Evolutionary conservation across 805 yeast genomes (phyloP), one percentile per base, ranked within the genome.

Genomic region (Lipomyces spencermartinsiae): DNA sequence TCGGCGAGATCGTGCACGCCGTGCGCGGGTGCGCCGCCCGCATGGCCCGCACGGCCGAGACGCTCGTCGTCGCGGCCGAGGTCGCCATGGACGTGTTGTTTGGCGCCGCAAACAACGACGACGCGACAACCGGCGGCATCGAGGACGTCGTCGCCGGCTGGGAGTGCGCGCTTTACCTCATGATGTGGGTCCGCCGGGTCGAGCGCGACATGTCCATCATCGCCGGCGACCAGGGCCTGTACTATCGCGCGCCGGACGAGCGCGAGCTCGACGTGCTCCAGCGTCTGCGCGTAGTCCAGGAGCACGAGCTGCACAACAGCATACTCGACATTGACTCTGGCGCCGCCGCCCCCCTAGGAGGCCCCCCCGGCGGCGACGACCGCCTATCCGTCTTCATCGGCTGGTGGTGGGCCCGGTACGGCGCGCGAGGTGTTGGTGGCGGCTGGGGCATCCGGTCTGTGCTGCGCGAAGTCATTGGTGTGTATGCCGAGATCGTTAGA

Each of bases 401-500:
- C 4, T 58, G 64, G 34, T 65, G 69, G 69, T 68, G 71, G 71
- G 39, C 65, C 7, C 49, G 67, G 29, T 54, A 62, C 49, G 69
- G 69, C 19, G 66, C 69, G n/a, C 57, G 35, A 1, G 39, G 34
- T 22, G 66, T 63, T 14, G 25, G 46, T 2, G 69, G 64, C 14
- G 69, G 69, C 12, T 66, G 69, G 69, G 69, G 69, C 3, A 60
- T 66, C 19, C 37, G 69, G 19, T 35, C 66, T 16, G 64, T 66
- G 5, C 34, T 66, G 22, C 64, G 69, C 14, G 69, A 66, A 56
- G 64, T 61, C 1, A 51, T 59, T 19, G 61, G 63, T 9, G 62
- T 59, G 29, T 66, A 59, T 35, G 66, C 69, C 14, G 64, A 62
- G 49, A 53, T 62, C 8, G 33, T 66, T 4, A 59, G 65, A 7